A percentile compares a stretch with the other conserved stretches of the same genome.
Evolutionary conservation across 805 yeast genomes (phyloP).

Genomic region (Saccharomycopsis javanensis): DNA sequence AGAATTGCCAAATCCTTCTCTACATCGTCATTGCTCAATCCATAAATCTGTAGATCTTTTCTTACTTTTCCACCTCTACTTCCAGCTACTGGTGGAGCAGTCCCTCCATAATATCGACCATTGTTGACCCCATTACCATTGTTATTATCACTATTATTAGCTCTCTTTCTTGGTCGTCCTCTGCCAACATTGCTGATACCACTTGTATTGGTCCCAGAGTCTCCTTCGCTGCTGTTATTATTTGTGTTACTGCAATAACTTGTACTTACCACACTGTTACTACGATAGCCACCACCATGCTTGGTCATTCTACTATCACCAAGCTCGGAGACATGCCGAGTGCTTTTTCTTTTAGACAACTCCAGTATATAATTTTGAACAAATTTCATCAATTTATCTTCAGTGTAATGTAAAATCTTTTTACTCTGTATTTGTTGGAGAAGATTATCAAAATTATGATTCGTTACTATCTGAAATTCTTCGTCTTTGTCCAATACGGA

Average conservation of each 20-base stretch:
- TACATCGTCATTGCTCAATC: conserved; percentile 11
- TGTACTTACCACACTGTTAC: background rate
- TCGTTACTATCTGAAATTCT: background rate
- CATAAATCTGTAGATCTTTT: conserved; percentile 12
- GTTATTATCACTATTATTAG: background rate
- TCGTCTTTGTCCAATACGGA: background rate
- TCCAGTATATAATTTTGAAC: background rate
- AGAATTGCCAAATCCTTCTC: conserved; percentile 11
- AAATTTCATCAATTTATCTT: background rate
- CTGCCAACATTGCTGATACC: background rate
- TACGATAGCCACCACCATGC: background rate
- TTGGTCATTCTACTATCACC: background rate
- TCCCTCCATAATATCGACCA: background rate
- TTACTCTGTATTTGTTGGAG: background rate
- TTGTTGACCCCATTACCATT: background rate
- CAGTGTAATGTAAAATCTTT: background rate
- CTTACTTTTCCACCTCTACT: background rate
- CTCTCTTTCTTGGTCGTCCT: background rate
- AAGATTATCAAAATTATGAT: background rate
- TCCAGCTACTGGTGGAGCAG: background rate
- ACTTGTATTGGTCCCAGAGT: conserved; percentile 4
- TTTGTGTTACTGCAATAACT: background rate
- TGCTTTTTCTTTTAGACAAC: background rate
- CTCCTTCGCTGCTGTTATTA: conserved; percentile 11
- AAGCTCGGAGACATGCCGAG: background rate